Evolutionary conservation across 2,329 filamentous ascomycete species (phyloP), one percentile per base, ranked within the genome.

Genomic region (Arthrobotrys sphaeroides): DNA sequence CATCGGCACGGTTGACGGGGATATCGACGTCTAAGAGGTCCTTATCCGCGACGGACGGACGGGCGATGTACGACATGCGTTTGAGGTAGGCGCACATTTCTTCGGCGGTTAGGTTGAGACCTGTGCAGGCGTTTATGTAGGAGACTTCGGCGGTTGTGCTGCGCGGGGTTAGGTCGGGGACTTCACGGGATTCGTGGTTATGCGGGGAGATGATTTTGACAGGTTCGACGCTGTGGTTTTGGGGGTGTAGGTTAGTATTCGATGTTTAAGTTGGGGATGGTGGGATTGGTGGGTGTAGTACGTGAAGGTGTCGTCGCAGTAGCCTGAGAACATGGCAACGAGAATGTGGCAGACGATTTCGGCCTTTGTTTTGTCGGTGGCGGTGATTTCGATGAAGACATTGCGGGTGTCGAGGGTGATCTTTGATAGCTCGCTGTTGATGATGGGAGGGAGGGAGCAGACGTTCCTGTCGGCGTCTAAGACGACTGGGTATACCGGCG

Each of bases 361-460:
- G 47, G 98, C 88, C 85, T 99, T 99, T 26, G 96, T 99, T 82
- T 91, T 90, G 82, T 99, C 95, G 42, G 93, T 94, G 42, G 94
- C 96, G 5, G 95, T 99, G 80, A 97, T 93, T 84, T 99, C 95
- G 82, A 99, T 96, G 83, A 99, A 92, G 81, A 99, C 89, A 81
- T 99, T 97, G 81, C 88, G 94, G 72, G 94, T 98, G 82, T 96
- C 85, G 47, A 96, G 85, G 5, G 90, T 93, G 82, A 99, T 99
- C 84, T 99, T 99, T 80, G 94, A 97, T 84, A 95, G 94, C 81
- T 99, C 89, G 80, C 94, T 89, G 85, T 99, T 99, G 86, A 99
- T 99, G 80, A 99, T 98, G 16, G 95, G 95, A 0, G 95, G 95
- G 80, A 99, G 87, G 5, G 94, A 98, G 84, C 95, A 94, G 36